A percentile compares a stretch with the other conserved stretches of the same genome.
Conservation (phyloP, 164 flowering plant species). For the Piper betle region DNA sequence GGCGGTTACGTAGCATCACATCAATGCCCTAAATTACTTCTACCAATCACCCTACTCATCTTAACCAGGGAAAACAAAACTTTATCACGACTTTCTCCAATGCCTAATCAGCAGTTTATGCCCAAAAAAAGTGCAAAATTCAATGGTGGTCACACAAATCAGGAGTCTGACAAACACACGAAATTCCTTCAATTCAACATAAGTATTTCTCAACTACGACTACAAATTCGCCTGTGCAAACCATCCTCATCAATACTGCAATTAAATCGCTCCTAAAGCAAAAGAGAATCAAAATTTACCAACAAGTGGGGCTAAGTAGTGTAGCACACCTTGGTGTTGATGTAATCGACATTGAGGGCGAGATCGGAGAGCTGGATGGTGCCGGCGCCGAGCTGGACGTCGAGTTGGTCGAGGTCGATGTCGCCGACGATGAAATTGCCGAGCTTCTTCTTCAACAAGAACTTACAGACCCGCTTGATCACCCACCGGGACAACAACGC, state of each 20-base stretch:
- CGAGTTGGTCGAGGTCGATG: slow-evolving; percentile 77
- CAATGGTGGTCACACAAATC: too few species aligned
- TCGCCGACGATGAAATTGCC: slow-evolving; percentile 78
- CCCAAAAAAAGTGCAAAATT: slow-evolving; percentile 7
- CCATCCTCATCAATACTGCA: too few species aligned
- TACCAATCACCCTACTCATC: too few species aligned
- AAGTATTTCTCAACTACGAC: too few species aligned
- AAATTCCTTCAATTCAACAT: too few species aligned
- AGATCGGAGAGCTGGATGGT: slow-evolving; percentile 70
- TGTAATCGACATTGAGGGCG: slow-evolving; percentile 70
- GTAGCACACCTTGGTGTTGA: slow-evolving; percentile 49
- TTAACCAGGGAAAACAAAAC: background rate
- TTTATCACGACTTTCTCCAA: too few species aligned
- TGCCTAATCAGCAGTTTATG: too few species aligned
- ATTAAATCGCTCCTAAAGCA: too few species aligned
- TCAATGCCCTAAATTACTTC: too few species aligned
- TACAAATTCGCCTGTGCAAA: slow-evolving; percentile 7
- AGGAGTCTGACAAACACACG: too few species aligned
- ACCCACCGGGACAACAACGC: slow-evolving; percentile 73
- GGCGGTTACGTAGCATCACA: too few species aligned
- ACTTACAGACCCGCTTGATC: slow-evolving; percentile 53
- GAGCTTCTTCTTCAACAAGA: slow-evolving; percentile 77
- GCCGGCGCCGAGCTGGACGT: slow-evolving; percentile 72
- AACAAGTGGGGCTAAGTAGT: background rate
- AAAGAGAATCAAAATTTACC: background rate